A percentile compares a stretch with the other conserved stretches of the same genome.
These are phyloP conservation scores for Kingdonia uniflora DNA, from an alignment of 164 flowering plant species.

Conservation along the genomic window DNA sequence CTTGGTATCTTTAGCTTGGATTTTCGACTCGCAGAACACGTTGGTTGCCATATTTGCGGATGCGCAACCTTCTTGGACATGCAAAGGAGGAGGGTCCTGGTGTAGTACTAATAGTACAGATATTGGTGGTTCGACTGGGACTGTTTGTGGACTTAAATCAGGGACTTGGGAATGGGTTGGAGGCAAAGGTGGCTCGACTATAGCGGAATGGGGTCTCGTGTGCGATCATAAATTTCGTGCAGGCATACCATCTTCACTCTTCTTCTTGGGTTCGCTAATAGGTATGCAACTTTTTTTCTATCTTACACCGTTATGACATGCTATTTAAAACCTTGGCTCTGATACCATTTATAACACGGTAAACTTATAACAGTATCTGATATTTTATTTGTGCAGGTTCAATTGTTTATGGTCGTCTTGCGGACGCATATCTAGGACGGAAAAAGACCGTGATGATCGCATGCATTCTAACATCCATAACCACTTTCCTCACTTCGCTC, in stretches of 20 bases:
- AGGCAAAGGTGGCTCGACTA: slow-evolving; percentile 31
- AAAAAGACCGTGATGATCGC: slow-evolving; percentile 39
- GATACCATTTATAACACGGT: too few species aligned
- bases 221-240: slow-evolving; percentile 48
- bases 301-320: too few species aligned
- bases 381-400: slow-evolving; percentile 30
- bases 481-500: slow-evolving; percentile 41
- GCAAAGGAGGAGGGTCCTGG: slow-evolving; percentile 16
- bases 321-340: too few species aligned
- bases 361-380: too few species aligned
- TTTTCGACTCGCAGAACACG: slow-evolving; percentile 48
- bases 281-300: too few species aligned
- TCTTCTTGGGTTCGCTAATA: slow-evolving; percentile 50
- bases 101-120: background rate
- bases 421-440: slow-evolving; percentile 46
- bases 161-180: slow-evolving; percentile 58
- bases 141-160: slow-evolving; percentile 26
- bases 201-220: slow-evolving; percentile 55
- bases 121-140: background rate
- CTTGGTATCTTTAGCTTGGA: slow-evolving; percentile 52
- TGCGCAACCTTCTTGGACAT: slow-evolving; percentile 49
- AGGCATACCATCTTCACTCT: slow-evolving; percentile 43
- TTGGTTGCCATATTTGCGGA: slow-evolving; percentile 52
- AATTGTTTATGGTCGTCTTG: slow-evolving; percentile 36
- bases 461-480: slow-evolving; percentile 37